Conservation (phyloP, 2,329 filamentous ascomycete species). For the Ascochyta fabae region DNA sequence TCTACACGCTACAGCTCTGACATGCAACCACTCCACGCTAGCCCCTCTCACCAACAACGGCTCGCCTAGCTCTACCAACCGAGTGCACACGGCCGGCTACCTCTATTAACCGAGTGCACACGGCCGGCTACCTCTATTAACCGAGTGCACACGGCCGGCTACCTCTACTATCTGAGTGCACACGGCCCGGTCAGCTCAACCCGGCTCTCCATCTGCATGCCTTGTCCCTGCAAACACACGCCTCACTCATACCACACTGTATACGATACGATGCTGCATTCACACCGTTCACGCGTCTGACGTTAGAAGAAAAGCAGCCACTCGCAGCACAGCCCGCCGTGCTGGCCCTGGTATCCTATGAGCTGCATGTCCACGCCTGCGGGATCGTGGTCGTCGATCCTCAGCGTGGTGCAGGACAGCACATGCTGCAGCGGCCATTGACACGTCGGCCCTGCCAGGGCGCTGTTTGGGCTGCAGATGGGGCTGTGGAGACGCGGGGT, state of each 20-base stretch:
- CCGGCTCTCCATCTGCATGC: slow-evolving; percentile 20
- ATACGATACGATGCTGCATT: too few relatives aligned
- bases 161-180: too few relatives aligned
- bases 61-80: too few relatives aligned
- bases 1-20: too few relatives aligned
- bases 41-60: too few relatives aligned
- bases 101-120: too few relatives aligned
- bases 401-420: slow-evolving; percentile 38
- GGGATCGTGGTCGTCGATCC: slow-evolving; percentile 38
- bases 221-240: slow-evolving; percentile 24
- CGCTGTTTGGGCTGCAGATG: not conserved
- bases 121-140: too few relatives aligned
- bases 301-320: slow-evolving; percentile 17
- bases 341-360: slow-evolving; percentile 45
- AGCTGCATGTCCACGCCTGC: slow-evolving; percentile 39
- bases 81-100: too few relatives aligned
- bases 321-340: slow-evolving; percentile 23
- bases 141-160: too few relatives aligned
- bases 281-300: slow-evolving; percentile 19
- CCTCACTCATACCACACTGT: not conserved
- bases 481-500: not conserved
- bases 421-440: slow-evolving; percentile 46
- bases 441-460: slow-evolving; percentile 30
- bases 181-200: not conserved
- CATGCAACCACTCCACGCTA: too few relatives aligned